Evolutionary conservation across 2,329 filamentous ascomycete genomes (phyloP).

Genomic region (Penicillium freii): DNA sequence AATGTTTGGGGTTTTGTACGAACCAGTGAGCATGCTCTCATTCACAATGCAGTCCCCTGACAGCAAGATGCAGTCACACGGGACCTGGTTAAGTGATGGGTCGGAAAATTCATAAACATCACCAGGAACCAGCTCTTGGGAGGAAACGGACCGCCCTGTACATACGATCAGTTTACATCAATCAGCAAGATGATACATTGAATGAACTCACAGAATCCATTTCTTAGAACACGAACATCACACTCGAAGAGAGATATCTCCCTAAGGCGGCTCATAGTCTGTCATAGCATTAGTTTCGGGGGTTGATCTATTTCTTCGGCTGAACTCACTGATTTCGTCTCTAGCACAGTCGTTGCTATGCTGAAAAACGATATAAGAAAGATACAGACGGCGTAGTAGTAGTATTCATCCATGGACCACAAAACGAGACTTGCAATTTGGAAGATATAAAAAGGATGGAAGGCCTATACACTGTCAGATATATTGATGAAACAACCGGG

Average conservation of each 20-base stretch:
- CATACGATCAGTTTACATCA: conserved; percentile 7
- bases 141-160: conserved; percentile 78
- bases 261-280: conserved; percentile 84
- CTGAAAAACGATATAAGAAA: conserved; percentile 92
- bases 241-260: conserved; percentile 95
- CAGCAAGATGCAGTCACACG: conserved; percentile 85
- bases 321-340: conserved; percentile 72
- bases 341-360: conserved; percentile 82
- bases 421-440: conserved; percentile 90
- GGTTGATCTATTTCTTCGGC: conserved; percentile 3
- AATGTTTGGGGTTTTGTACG: conserved; percentile 9
- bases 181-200: not conserved
- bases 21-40: conserved; percentile 92
- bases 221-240: conserved; percentile 86
- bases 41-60: conserved; percentile 98
- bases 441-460: conserved; percentile 98
- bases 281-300: conserved; percentile 15
- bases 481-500: not conserved
- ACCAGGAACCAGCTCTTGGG: conserved; percentile 85
- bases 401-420: conserved; percentile 95
- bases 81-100: conserved; percentile 80
- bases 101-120: conserved; percentile 98
- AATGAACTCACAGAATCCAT: conserved; percentile 74
- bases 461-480: conserved; percentile 56
- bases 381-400: conserved; percentile 95